Base-by-base conservation (phyloP, 139 green algal genomes). In the Coelastrella sp. region DNA sequence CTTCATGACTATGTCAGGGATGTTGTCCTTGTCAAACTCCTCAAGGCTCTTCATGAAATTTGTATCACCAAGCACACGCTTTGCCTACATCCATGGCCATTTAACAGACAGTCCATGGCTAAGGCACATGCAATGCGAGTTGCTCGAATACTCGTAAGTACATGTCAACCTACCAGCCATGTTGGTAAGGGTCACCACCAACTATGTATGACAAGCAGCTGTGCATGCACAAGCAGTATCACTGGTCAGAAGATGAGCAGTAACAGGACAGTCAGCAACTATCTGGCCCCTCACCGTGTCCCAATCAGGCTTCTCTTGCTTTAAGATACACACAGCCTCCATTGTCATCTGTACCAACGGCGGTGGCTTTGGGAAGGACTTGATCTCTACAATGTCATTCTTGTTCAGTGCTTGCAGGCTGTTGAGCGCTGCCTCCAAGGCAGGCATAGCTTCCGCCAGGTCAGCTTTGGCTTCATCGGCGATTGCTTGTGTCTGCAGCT, bases 21-120 rank as follows among this genome's bases (percentile, higher is more conserved):
- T 97, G 93, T 95, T 96, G 90, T 97, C 95, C 91, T 97, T 97
- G 90, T 97, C 95, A 93, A 96, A 97, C 56, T 98, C 95, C 87
- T 98, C 94, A 12, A 97, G 93, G 25, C 90, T 93, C 20, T 88
- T 91, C 91, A 98, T 95, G 95, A 98, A 98, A 84, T 93, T 94
- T 20, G 89, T 90, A 82, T 97, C 96, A 15, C 83, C 66, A 63
- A 98, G 92, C 87, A 97, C 80, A 56, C 93, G 94, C 94, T 97
- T 98, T 49, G 96, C 95, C 87, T 91, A 49, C 73, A 78, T 8
- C 12, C 57, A 59, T 19, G 24, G 12, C 17, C 24, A 80, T 17
- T 9, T 11, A 15, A 76, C 35, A 49, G 35, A 49, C 1, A 49
- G 1, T 3, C 35, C 3, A 49, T 49, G 35, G 35, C 35, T 49